A percentile compares a stretch with the other conserved stretches of the same genome.
These are phyloP conservation scores for Triangularia verruculosa DNA, from an alignment of 2,329 filamentous ascomycete species.

Conservation along the genomic window DNA sequence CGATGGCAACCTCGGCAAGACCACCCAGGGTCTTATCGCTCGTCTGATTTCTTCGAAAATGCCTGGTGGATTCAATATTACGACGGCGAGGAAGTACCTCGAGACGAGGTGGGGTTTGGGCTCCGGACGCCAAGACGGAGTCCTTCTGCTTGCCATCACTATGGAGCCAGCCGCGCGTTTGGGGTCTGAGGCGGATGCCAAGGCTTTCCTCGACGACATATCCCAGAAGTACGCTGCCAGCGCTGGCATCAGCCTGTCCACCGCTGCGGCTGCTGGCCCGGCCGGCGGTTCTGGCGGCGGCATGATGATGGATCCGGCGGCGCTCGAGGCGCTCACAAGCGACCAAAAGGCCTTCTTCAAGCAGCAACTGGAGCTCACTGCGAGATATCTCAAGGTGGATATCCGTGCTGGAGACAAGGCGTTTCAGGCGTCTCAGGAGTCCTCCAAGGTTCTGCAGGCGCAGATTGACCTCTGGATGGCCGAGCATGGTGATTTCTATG, in stretches of 20 bases:
- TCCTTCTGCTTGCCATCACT: constrained; percentile 82
- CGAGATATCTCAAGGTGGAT: constrained; percentile 95
- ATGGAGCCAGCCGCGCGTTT: constrained; percentile 89
- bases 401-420: constrained; percentile 95
- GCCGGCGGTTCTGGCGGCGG: constrained; percentile 69
- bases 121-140: constrained; percentile 84
- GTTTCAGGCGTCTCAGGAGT: constrained; percentile 78
- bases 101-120: constrained; percentile 91
- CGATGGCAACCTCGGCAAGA: constrained; percentile 96
- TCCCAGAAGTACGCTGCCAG: constrained; percentile 84
- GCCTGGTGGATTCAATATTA: constrained; percentile 99
- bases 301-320: constrained; percentile 99
- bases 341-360: constrained; percentile 96
- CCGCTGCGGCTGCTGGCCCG: constrained; percentile 69
- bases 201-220: constrained; percentile 85
- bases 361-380: constrained; percentile 93
- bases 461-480: constrained; percentile 93
- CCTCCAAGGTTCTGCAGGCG: constrained; percentile 81
- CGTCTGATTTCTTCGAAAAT: constrained; percentile 98
- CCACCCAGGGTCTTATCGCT: constrained; percentile 88
- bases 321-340: constrained; percentile 94
- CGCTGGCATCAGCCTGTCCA: constrained; percentile 79
- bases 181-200: constrained; percentile 85
- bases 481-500: constrained; percentile 96
- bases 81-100: constrained; percentile 88